Evolutionary conservation across 345 rosid genomes (phyloP), one percentile per base, ranked within the genome.

Genomic region (Eucalyptus viminalis): DNA sequence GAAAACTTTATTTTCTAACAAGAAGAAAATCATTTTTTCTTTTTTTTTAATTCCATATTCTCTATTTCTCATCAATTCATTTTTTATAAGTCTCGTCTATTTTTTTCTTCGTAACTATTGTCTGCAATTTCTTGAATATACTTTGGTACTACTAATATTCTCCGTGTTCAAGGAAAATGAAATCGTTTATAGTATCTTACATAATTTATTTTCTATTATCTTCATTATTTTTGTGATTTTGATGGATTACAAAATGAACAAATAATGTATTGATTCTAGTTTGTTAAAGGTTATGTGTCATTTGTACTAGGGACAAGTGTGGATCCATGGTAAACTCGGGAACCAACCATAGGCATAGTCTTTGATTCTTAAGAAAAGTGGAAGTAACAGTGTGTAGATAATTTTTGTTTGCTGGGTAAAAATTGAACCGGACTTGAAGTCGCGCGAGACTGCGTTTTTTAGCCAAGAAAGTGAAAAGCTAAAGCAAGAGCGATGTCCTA

Each of bases 41-140:
- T 4, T 7, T 17, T 12, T 29, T n/a, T 29, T 62, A 13, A 29
- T 29, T 65, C 7, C 6, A 17, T 1, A 14, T 7, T 14, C 10
- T 14, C 72, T 65, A 14, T n/a, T 16, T 65, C 37, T 65, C 37
- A 7, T 65, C 37, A 65, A 65, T 65, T 65, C 21, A 65, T 7
- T 14, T n/a, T 65, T n/a, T n/a, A 65, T 14, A 65, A n/a, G 76
- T 65, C 37, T n/a, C 11, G 0, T 65, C 8, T 6, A 29, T n/a
- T n/a, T 14, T 65, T 65, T n/a, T 65, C 8, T 29, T 14, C 3
- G 0, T 0, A 65, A 65, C 0, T 14, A 3, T 3, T 7, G 0
- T 7, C 2, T 14, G 0, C 76, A 1, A 14, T n/a, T n/a, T 65
- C 21, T 16, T n/a, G 37, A 65, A 65, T 8, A 65, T 14, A n/a